phyloP scores from a whole-genome alignment of 805 yeast species.

The Saccharomycopsis javanensis region DNA sequence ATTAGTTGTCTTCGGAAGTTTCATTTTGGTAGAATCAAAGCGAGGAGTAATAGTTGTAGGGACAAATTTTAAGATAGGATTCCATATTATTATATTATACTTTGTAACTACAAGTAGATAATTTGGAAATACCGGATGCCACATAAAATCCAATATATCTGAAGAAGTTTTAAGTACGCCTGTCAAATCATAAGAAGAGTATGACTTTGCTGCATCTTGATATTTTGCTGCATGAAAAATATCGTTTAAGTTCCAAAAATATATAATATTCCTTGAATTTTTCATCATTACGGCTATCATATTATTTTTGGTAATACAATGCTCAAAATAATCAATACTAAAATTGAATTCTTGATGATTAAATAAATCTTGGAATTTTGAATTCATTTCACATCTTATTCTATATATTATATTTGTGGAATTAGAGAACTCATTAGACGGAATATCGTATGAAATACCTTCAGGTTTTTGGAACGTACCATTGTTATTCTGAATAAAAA shows the following conservation, averaged over 20 bases:
- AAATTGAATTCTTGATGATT: neutral
- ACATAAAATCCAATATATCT: neutral
- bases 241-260: constrained; percentile 8
- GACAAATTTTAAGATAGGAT: neutral
- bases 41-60: neutral
- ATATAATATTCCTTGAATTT: neutral
- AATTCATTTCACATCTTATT: neutral
- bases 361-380: neutral
- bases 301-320: neutral
- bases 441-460: neutral
- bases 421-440: neutral
- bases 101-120: constrained; percentile 8
- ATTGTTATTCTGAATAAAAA: neutral
- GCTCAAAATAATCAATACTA: neutral
- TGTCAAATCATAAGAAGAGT: neutral
- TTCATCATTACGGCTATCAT: neutral
- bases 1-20: neutral
- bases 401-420: neutral
- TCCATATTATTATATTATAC: constrained; percentile 8
- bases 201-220: neutral
- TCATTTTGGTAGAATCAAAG: neutral
- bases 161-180: neutral
- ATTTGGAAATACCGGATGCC: constrained; percentile 11
- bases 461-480: neutral
- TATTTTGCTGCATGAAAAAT: neutral